Evolutionary conservation across 2,329 filamentous ascomycete genomes (phyloP), one percentile per base, ranked within the genome.

Genomic region (Talaromyces sp.): DNA sequence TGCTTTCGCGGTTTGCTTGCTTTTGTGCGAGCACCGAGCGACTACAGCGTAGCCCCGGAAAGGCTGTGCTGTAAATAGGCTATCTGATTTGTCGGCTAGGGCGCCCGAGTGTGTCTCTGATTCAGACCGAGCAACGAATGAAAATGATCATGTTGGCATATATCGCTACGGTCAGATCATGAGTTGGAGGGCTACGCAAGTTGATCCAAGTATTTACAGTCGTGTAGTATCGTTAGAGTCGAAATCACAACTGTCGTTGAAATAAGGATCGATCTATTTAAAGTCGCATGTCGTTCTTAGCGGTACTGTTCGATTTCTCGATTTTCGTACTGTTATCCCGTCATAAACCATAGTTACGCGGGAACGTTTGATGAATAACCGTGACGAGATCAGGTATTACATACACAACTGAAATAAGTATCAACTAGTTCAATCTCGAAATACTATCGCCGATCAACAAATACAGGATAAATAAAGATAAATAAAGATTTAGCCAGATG

Each of bases 321-420:
- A 57, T 57, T 8, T 5, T 22, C 31, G 52, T 56, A 56, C 52
- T 56, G 52, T 56, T 56, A 14, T 56, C 22, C 31, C 37, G 52
- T 56, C 27, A 52, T n/a, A 33, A 33, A 31, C 47, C 47, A 35
- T 35, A 37, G n/a, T 56, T 50, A 61, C 59, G 45, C 33, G 50
- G 41, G 63, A 56, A 31, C 63, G 58, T 65, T 48, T 37, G 41
- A 37, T 47, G 50, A 58, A 62, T 58, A 62, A 62, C 64, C 31
- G 64, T 59, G 45, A 65, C 60, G 41, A 52, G 60, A 59, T 62
- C 37, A 41, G 39, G 64, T 65, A 65, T 62, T 65, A 65, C 64
- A 57, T 57, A 63, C 50, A 52, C 19, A 45, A 59, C 56, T 59
- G 37, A 54, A 62, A 41, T 62, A 52, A 47, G 59, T 62, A 65